A percentile compares a stretch with the other conserved stretches of the same genome.
Evolutionary conservation across 129 eudicot genomes (phyloP).

Genomic region (Lactuca sativa): DNA sequence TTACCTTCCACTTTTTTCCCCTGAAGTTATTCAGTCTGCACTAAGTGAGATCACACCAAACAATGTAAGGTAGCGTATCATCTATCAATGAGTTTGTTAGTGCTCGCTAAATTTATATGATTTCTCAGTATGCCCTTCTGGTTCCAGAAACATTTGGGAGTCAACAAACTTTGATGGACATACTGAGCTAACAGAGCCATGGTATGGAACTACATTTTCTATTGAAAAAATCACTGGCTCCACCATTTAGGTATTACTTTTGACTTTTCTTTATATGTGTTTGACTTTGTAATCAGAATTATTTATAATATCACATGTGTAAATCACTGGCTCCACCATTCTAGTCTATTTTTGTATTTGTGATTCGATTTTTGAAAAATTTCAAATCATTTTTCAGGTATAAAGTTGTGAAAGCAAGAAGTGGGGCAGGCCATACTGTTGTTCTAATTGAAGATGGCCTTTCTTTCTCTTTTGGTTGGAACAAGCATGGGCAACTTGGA

Average conservation of each 20-base stretch:
- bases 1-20: constrained; percentile 63
- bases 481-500: constrained; percentile 96
- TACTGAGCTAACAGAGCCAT: constrained; percentile 67
- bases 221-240: constrained; percentile 56
- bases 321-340: no score
- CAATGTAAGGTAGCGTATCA: constrained; percentile 57
- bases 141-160: constrained; percentile 59
- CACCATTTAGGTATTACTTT: constrained; percentile 54
- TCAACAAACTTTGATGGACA: constrained; percentile 84
- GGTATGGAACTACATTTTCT: constrained; percentile 95
- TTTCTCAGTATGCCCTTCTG: constrained; percentile 10
- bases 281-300: no score
- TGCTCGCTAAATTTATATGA: constrained; percentile 6
- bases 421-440: constrained; percentile 79
- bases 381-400: constrained; percentile 38
- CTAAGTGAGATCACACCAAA: constrained; percentile 67
- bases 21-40: constrained; percentile 53
- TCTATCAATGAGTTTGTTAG: background rate
- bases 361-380: background rate
- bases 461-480: constrained; percentile 91
- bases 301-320: no score
- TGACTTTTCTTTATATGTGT: no score
- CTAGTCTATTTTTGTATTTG: background rate
- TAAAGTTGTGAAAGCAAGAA: constrained; percentile 65
- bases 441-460: constrained; percentile 68